These are phyloP conservation scores for Oxyria digyna DNA, from an alignment of 148 eudicot genomes.

Conservation along the genomic window DNA sequence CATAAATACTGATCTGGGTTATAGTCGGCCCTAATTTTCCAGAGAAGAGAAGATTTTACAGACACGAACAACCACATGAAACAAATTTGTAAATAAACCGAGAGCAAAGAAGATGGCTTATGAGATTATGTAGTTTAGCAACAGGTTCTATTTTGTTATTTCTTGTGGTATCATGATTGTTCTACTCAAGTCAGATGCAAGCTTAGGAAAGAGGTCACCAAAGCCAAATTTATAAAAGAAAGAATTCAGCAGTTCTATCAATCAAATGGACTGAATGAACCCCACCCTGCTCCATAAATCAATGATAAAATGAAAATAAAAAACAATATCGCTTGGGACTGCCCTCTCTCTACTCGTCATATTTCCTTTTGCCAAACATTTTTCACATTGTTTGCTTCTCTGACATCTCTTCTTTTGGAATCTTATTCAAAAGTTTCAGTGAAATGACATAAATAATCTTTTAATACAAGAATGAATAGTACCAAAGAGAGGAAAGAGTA, in stretches of 20 bases:
- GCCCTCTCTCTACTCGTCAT: background rate
- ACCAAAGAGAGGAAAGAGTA: too few species aligned
- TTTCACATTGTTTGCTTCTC: background rate
- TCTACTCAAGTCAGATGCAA: background rate
- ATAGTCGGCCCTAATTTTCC: slow-evolving; percentile 53
- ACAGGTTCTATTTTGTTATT: background rate
- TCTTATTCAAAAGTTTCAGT: background rate
- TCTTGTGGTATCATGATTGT: background rate
- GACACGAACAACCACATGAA: background rate
- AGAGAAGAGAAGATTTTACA: background rate
- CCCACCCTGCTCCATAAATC: background rate
- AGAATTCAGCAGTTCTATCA: background rate
- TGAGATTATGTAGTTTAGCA: background rate
- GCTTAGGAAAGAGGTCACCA: background rate
- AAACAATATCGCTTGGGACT: background rate
- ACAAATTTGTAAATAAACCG: background rate
- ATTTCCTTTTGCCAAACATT: background rate
- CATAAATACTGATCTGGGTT: slow-evolving; percentile 86
- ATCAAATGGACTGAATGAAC: background rate
- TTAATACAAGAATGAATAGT: too few species aligned
- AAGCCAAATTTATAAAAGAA: background rate
- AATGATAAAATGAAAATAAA: background rate
- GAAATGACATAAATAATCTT: background rate
- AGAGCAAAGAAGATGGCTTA: background rate
- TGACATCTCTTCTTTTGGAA: background rate